Evolutionary conservation across 108 stramenopile genomes (phyloP).

Genomic region (Nitzschia inconspicua): DNA sequence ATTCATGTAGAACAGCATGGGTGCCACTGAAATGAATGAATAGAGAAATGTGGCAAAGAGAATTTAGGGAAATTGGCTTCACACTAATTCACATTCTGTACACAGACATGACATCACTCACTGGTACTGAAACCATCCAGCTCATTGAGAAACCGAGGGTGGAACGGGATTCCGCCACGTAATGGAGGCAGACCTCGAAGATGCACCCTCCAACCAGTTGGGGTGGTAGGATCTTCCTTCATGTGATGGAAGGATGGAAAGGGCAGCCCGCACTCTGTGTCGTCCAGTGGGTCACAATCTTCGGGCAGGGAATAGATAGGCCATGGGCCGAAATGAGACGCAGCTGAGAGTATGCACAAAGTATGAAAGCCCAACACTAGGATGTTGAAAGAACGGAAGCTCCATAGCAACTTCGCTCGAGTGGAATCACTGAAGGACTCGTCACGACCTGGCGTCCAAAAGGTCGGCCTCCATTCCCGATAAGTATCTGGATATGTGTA

Average conservation of each 20-base stretch:
- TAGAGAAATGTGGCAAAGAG: neutral
- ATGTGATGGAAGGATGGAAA: constrained; percentile 74
- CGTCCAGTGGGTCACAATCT: constrained; percentile 63
- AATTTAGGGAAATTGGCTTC: neutral
- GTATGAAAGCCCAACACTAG: constrained; percentile 10
- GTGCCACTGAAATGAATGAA: constrained; percentile 23
- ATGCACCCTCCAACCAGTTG: constrained; percentile 50
- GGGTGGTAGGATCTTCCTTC: constrained; percentile 32
- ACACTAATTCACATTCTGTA: neutral
- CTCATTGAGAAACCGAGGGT: constrained; percentile 56
- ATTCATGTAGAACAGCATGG: constrained; percentile 75
- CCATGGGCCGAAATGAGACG: constrained; percentile 36
- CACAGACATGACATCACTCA: neutral
- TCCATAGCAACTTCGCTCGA: neutral
- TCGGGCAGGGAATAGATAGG: constrained; percentile 5
- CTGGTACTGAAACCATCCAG: constrained; percentile 79
- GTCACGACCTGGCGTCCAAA: neutral
- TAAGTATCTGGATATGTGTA: neutral
- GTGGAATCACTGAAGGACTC: constrained; percentile 8
- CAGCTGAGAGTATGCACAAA: constrained; percentile 11
- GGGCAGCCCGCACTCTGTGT: constrained; percentile 67
- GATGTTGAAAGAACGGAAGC: neutral
- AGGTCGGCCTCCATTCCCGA: constrained; percentile 16
- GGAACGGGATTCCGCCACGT: constrained; percentile 31
- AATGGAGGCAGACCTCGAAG: constrained; percentile 39